These are phyloP conservation scores for Orbilia ellipsospora DNA, from an alignment of 2,329 filamentous ascomycete genomes.

Conservation along the genomic window DNA sequence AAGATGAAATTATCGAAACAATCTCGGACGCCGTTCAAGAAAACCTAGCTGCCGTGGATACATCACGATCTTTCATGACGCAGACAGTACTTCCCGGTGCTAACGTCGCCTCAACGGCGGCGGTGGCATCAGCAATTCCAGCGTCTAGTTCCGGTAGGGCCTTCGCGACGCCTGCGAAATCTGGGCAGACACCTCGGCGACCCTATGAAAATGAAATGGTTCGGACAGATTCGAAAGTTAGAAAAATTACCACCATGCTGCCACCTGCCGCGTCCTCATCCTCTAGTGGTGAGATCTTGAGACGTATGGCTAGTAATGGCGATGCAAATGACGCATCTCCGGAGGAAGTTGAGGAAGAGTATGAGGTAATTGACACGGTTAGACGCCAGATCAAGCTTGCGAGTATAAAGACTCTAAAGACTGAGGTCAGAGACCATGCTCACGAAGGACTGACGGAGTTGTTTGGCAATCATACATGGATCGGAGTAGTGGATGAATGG, in stretches of 20 bases:
- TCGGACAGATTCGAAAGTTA: constrained; percentile 84
- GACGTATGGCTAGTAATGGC: constrained; percentile 59
- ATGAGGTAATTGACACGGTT: constrained; percentile 73
- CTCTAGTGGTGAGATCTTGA: constrained; percentile 59
- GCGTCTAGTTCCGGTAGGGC: constrained; percentile 60
- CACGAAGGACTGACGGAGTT: constrained; percentile 88
- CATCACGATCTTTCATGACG: constrained; percentile 91
- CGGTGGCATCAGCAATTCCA: not conserved
- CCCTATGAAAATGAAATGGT: constrained; percentile 88
- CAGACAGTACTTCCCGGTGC: constrained; percentile 86
- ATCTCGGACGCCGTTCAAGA: constrained; percentile 83
- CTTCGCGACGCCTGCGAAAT: constrained; percentile 38
- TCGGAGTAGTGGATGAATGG: constrained; percentile 88
- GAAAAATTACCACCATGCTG: constrained; percentile 98
- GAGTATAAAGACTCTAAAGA: constrained; percentile 86
- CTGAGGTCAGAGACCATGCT: constrained; percentile 81
- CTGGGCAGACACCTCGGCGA: constrained; percentile 64
- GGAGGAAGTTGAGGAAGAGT: constrained; percentile 65
- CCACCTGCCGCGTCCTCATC: constrained; percentile 67
- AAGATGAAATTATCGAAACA: constrained; percentile 91
- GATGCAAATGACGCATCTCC: constrained; percentile 29
- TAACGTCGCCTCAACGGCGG: constrained; percentile 60
- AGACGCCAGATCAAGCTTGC: constrained; percentile 66
- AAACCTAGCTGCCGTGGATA: constrained; percentile 86
- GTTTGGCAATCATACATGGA: constrained; percentile 88